These are phyloP conservation scores for Nissolia schottii DNA, from an alignment of 306 rosid species.

Conservation along the genomic window DNA sequence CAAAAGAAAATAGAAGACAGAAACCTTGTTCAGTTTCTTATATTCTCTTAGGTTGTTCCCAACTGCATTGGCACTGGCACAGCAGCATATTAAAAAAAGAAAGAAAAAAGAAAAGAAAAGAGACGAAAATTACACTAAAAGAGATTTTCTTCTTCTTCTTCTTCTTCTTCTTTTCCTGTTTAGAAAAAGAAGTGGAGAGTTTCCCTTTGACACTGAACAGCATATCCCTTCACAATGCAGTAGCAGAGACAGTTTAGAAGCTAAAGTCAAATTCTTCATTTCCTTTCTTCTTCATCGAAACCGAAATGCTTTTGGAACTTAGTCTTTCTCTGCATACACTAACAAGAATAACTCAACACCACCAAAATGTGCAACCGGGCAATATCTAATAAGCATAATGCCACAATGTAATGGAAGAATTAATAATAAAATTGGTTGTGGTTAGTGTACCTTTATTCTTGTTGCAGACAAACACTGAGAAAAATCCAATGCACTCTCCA, in stretches of 20 bases:
- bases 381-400: neutral
- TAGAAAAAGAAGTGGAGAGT: neutral
- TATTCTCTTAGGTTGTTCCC: constrained; percentile 42
- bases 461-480: constrained; percentile 66
- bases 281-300: constrained; percentile 36
- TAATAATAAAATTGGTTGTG: neutral
- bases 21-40: constrained; percentile 30
- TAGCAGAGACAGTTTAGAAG: no score
- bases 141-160: neutral
- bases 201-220: constrained; percentile 31
- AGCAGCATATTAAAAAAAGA: neutral
- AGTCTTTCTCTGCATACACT: constrained; percentile 47
- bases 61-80: constrained; percentile 56
- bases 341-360: neutral
- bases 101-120: no score
- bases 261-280: no score
- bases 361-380: neutral
- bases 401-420: neutral
- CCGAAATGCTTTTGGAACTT: constrained; percentile 45
- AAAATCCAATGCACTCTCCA: constrained; percentile 41
- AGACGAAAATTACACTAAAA: constrained; percentile 9
- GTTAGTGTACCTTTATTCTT: constrained; percentile 55
- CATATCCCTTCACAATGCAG: no score
- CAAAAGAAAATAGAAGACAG: constrained; percentile 24
- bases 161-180: neutral